These are phyloP conservation scores for Chytriomyces hyalinus DNA, from an alignment of 192 early-diverging fungal genomes.

Conservation along the genomic window DNA sequence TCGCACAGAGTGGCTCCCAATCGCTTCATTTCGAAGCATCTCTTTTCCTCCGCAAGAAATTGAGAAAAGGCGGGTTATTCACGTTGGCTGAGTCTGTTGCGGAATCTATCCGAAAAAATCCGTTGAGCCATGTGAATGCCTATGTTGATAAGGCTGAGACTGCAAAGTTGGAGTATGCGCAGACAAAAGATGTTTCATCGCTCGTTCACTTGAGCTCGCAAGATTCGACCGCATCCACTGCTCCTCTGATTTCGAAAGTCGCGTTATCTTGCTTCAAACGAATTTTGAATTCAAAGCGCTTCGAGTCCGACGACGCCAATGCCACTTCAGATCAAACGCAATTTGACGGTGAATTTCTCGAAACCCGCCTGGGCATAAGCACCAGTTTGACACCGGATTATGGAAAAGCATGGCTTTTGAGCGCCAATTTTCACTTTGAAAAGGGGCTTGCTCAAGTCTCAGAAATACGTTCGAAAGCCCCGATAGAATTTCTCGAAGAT, in stretches of 20 bases:
- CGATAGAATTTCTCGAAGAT: too few species aligned
- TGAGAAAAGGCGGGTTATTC: too few species aligned
- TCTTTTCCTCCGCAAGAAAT: too few species aligned
- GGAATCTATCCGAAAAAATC: too few species aligned
- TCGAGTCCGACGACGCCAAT: background rate
- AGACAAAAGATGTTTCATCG: slow-evolving; percentile 14
- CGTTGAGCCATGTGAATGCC: background rate
- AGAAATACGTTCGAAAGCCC: slow-evolving; percentile 14
- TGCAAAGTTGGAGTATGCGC: slow-evolving; percentile 26
- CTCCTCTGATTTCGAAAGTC: background rate
- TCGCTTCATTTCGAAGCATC: too few species aligned
- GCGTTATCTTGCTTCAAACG: background rate
- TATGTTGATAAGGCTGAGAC: background rate
- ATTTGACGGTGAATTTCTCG: slow-evolving; percentile 1
- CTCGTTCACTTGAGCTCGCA: too few species aligned
- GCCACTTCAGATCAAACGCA: background rate
- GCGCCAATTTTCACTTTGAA: slow-evolving; percentile 62
- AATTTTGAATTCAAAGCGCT: background rate
- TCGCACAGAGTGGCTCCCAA: too few species aligned
- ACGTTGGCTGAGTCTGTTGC: too few species aligned
- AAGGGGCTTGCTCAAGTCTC: slow-evolving; percentile 63
- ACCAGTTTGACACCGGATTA: slow-evolving; percentile 42
- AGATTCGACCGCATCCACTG: too few species aligned
- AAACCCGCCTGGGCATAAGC: slow-evolving; percentile 49
- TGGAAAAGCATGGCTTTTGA: slow-evolving; percentile 68